Evolutionary conservation across 2,329 filamentous ascomycete species (phyloP), one percentile per base, ranked within the genome.

Genomic region (Juglanconis oblonga): DNA sequence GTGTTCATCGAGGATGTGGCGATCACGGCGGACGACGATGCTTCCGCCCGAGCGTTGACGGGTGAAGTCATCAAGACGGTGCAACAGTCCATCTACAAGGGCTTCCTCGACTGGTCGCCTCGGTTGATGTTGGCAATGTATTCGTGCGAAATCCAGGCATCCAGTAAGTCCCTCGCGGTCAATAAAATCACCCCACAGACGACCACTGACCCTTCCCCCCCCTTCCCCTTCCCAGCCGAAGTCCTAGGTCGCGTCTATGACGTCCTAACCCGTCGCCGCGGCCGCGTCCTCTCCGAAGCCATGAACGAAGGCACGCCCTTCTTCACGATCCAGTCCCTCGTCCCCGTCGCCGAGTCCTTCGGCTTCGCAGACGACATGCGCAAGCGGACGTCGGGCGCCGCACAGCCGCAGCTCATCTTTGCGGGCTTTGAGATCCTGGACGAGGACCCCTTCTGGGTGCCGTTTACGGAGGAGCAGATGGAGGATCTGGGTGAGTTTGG

Each of bases 41-140:
- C 81, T 14, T 83, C 88, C 2, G 80, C 83, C 13, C 77, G 82
- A 13, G 87, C 92, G 2, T 79, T 98, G 0, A 98, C 93, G 0
- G 92, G 95, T 64, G 95, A 98, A 76, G 86, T 96, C 49, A 97
- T 99, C 78, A 92, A 92, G 73, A 89, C 90, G 0, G 87, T 94
- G 17, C 91, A 94, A 66, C 87, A 91, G 50, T 85, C 88, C n/a
- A 92, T 99, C 63, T 85, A 88, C 54, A 81, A 88, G 64, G 94
- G 88, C 29, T 97, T 98, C 79, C 80, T 97, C 17, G 95, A 98
- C 79, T 99, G 95, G 95, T 94, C 89, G 44, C 91, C 95, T 0
- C 87, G 95, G n/a, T 85, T 99, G 66, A 86, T 98, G 77, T 86
- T 99, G 49, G 95, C 95, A 55, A 98, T 98, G 92, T 99, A 99